Evolutionary conservation across 345 rosid genomes (phyloP), one percentile per base, ranked within the genome.

Genomic region (Excoecaria cochinchinensis): DNA sequence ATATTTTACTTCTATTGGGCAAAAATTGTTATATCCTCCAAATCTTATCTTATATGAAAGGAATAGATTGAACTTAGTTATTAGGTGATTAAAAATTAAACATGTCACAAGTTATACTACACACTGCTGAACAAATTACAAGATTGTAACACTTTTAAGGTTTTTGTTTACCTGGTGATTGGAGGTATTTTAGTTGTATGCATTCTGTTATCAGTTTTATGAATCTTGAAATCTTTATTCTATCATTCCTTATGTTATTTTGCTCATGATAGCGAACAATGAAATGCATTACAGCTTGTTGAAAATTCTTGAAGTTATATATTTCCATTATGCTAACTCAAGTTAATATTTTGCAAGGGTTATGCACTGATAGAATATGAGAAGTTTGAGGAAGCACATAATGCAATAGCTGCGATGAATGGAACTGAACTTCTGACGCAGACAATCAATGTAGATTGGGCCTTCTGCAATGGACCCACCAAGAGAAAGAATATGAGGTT

Each of bases 281-380:
- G 42, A 14, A 57, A 24, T 38, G 70, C 8, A 31, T 40, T 74
- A n/a, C 14, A 19, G 24, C 47, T 31, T 46, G 22, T 52, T n/a
- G 25, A 14, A 46, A n/a, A 60, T 6, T 42, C 56, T 59, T 53
- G 50, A 22, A 44, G 9, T 72, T 3, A 8, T 44, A 40, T 70
- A 52, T 15, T 48, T 72, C 67, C n/a, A 40, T 21, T 57, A 48
- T n/a, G 3, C 17, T 79, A 46, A 84, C 12, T 8, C 9, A 1
- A 24, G 15, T 14, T 70, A 3, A 68, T 77, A 16, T 70, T 77
- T 68, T 79, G 16, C 42, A 48, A 92, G 97, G 97, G 97, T 10
- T 92, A 92, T 82, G 95, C 95, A 2, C 86, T 92, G 83, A 83
- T 92, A 73, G 94, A 91, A 71, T 91, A 85, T 53, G 97, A 84